A percentile compares a stretch with the other conserved stretches of the same genome.
Conservation (phyloP, 208 protist genomes). For the Trypanosoma melophagium region DNA sequence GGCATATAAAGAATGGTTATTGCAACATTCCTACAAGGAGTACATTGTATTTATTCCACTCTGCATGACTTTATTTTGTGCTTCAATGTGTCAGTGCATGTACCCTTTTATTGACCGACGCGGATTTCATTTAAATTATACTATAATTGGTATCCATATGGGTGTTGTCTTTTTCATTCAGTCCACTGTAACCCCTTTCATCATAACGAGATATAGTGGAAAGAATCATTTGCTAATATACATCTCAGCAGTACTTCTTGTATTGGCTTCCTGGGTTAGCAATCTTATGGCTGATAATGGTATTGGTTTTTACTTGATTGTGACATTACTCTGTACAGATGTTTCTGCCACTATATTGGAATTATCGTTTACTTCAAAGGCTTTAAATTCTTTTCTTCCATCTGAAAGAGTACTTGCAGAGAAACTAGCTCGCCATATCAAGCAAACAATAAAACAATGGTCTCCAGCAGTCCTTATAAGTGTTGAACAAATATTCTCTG, state of each 20-base stretch:
- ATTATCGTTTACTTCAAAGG: not conserved
- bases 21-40: not conserved
- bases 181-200: slow-evolving; percentile 28
- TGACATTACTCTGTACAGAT: slow-evolving; percentile 39
- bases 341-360: slow-evolving; percentile 34
- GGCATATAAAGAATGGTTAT: slow-evolving; percentile 24
- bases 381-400: not conserved
- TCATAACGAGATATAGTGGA: slow-evolving; percentile 9
- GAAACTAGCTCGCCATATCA: slow-evolving; percentile 14
- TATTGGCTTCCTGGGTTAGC: slow-evolving; percentile 14
- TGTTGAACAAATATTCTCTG: not conserved
- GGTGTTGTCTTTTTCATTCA: slow-evolving; percentile 32
- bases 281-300: slow-evolving; percentile 16
- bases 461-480: slow-evolving; percentile 8
- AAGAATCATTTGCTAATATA: not conserved
- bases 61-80: slow-evolving; percentile 18
- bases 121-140: slow-evolving; percentile 35
- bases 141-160: slow-evolving; percentile 41
- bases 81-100: slow-evolving; percentile 40
- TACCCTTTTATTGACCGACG: slow-evolving; percentile 44
- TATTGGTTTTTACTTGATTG: slow-evolving; percentile 31
- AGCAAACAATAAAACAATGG: slow-evolving; percentile 24
- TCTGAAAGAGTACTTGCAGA: slow-evolving; percentile 5
- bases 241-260: slow-evolving; percentile 9
- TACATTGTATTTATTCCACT: slow-evolving; percentile 17